phyloP scores from a whole-genome alignment of 2,329 filamentous ascomycete species.

The Colletotrichum cordylinicola region DNA sequence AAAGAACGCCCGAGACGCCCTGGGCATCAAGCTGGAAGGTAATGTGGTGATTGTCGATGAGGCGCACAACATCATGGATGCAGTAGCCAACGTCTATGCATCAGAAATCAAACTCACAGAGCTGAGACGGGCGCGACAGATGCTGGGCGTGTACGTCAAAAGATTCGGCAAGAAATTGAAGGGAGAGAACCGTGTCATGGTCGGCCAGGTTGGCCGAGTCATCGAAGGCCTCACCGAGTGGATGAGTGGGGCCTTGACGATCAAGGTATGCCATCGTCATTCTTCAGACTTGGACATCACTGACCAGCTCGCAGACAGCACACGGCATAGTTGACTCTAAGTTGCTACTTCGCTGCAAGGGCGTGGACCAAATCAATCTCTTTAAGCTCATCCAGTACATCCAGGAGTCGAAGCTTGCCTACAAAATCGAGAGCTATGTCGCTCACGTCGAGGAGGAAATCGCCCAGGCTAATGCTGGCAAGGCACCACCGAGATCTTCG shows the following conservation, averaged over 20 bases:
- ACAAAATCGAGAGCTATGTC: conserved; percentile 92
- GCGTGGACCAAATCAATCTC: conserved; percentile 93
- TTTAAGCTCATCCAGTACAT: conserved; percentile 89
- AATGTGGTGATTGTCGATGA: conserved; percentile 97
- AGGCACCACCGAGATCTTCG: conserved; percentile 38
- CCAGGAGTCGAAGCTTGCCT: conserved; percentile 88
- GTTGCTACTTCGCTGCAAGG: conserved; percentile 79
- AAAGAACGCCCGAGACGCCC: conserved; percentile 82
- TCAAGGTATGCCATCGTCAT: conserved; percentile 43
- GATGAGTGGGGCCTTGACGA: conserved; percentile 60
- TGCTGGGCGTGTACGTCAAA: conserved; percentile 82
- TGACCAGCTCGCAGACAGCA: conserved; percentile 37
- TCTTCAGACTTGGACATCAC: not conserved
- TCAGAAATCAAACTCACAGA: conserved; percentile 77
- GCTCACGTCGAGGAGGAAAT: conserved; percentile 62
- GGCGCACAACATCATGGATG: conserved; percentile 97
- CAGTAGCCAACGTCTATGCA: conserved; percentile 86
- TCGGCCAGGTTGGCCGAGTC: conserved; percentile 85
- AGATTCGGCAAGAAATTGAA: conserved; percentile 89
- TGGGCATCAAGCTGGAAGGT: conserved; percentile 83
- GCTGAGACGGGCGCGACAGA: conserved; percentile 72
- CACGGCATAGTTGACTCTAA: conserved; percentile 76
- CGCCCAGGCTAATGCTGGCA: conserved; percentile 30
- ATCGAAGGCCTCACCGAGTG: conserved; percentile 79
- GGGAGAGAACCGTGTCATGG: conserved; percentile 88